Evolutionary conservation across 257 asterid genomes (phyloP), one percentile per base, ranked within the genome.

Genomic region (Petunia axillaris): DNA sequence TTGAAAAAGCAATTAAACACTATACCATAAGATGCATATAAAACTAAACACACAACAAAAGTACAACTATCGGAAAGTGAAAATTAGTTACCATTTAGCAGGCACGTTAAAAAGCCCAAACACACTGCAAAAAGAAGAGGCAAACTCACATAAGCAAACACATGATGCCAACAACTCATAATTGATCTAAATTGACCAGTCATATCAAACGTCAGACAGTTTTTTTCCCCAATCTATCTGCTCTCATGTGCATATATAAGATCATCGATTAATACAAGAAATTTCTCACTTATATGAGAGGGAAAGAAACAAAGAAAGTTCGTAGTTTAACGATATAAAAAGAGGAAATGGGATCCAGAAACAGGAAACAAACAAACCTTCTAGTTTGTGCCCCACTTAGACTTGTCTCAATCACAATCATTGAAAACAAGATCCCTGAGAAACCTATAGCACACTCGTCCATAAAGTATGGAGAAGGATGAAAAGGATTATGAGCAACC

Each of bases 31-130:
- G 78, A 57, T 15, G 3, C 48, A 64, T 38, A 53, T 53, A 36
- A 15, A 60, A 16, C 3, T 75, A 82, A 67, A 80, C 15, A 43
- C 62, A 57, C 25, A 64, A 35, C 16, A 59, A 77, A 76, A n/a
- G 5, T 59, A n/a, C 39, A 64, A 48, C 59, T 39, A 57, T 6
- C 7, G 3, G 16, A 50, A 37, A 40, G 76, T 2, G 25, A 25
- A 71, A 50, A 48, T 8, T 59, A 85, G 89, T 85, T 81, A 96
- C 95, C 91, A 96, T 88, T 92, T 88, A 46, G 99, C 96, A 60
- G 99, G 98, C 85, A 96, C 98, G 78, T 92, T 91, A 81, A 96
- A 94, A 63, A 96, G 97, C 70, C 99, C 99, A 88, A 96, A 92
- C 82, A 96, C 90, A 83, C 97, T 96, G 98, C 91, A 87, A 57